These are phyloP conservation scores for Suaeda aralocaspica DNA, from an alignment of 148 eudicot genomes.

Conservation along the genomic window DNA sequence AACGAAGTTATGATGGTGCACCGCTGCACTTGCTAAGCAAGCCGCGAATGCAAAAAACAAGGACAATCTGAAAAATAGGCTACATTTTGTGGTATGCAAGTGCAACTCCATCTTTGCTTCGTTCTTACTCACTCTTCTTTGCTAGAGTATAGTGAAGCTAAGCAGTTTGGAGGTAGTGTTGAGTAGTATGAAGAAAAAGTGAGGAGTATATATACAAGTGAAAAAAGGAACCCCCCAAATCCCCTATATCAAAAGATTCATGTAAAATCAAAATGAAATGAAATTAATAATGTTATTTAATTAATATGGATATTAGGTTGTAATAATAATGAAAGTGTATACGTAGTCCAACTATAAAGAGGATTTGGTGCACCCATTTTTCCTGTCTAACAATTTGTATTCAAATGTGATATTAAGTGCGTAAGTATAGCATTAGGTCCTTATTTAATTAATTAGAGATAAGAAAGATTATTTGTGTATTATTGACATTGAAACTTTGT, in stretches of 20 bases:
- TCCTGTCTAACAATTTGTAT: constrained; percentile 1
- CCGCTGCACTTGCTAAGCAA: constrained; percentile 5
- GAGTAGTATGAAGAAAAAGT: no score
- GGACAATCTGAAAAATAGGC: constrained; percentile 35
- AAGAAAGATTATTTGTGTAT: background rate
- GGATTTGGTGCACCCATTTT: constrained; percentile 51
- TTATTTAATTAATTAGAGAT: no score
- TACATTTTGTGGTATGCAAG: constrained; percentile 13
- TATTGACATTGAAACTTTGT: no score
- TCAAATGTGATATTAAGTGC: background rate
- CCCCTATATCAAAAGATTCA: no score
- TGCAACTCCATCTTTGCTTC: constrained; percentile 42
- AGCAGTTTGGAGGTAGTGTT: no score
- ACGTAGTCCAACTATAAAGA: constrained; percentile 22
- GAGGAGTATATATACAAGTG: no score
- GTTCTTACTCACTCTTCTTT: no score
- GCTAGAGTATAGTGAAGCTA: no score
- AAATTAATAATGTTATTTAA: no score
- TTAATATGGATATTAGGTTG: constrained; percentile 31
- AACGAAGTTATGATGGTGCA: background rate
- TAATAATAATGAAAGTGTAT: constrained; percentile 23
- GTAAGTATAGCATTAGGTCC: constrained; percentile 12
- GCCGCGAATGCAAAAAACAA: constrained; percentile 30
- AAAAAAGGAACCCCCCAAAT: no score
- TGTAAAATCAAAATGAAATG: constrained; percentile 5